These are phyloP conservation scores for Samsoniella hepiali DNA, from an alignment of 2,329 filamentous ascomycete species.

Conservation along the genomic window DNA sequence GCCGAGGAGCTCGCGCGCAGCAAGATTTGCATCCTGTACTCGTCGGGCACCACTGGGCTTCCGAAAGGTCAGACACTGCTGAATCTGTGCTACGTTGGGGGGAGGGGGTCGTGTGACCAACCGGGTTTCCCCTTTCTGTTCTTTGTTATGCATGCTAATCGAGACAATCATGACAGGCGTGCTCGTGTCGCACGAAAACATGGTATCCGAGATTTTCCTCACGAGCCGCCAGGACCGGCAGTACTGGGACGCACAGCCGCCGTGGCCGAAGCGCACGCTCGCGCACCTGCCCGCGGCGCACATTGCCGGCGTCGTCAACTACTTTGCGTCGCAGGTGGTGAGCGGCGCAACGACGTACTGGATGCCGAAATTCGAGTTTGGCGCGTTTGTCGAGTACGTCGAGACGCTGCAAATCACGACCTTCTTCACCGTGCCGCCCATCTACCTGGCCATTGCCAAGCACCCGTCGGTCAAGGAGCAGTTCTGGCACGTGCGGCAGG, in stretches of 20 bases:
- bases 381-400: slow-evolving; percentile 51
- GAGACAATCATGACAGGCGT: slow-evolving; percentile 30
- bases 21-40: slow-evolving; percentile 44
- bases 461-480: slow-evolving; percentile 52
- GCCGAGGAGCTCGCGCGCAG: slow-evolving; percentile 39
- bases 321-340: slow-evolving; percentile 40
- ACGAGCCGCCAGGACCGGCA: slow-evolving; percentile 29
- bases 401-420: slow-evolving; percentile 48
- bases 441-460: slow-evolving; percentile 59
- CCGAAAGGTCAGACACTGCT: slow-evolving; percentile 37
- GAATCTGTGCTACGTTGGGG: background rate
- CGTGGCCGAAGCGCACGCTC: slow-evolving; percentile 33
- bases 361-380: slow-evolving; percentile 60
- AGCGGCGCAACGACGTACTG: slow-evolving; percentile 52
- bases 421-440: slow-evolving; percentile 59
- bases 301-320: slow-evolving; percentile 45
- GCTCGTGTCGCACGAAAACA: slow-evolving; percentile 43
- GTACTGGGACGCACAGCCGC: slow-evolving; percentile 28
- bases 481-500: slow-evolving; percentile 47
- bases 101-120: too few species aligned
- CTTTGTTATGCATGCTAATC: background rate
- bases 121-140: background rate
- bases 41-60: slow-evolving; percentile 47
- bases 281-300: slow-evolving; percentile 46
- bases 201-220: slow-evolving; percentile 37